A percentile compares a stretch with the other conserved stretches of the same genome.
These are phyloP conservation scores for Castanea mollissima DNA, from an alignment of 306 rosid genomes.

Conservation along the genomic window DNA sequence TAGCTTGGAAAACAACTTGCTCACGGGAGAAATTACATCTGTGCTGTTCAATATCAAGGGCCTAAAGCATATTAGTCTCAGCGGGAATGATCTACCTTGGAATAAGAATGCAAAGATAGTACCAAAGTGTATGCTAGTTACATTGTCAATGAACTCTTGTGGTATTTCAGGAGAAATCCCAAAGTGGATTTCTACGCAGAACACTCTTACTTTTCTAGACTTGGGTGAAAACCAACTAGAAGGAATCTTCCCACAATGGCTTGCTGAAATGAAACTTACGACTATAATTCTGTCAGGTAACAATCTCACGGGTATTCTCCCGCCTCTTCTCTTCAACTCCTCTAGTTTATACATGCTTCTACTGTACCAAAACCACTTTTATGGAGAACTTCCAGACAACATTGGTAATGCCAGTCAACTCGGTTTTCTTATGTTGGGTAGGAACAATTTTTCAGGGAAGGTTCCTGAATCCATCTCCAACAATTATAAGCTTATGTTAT, in stretches of 20 bases:
- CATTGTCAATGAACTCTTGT: slow-evolving; percentile 26
- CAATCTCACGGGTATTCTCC: slow-evolving; percentile 22
- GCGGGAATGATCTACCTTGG: slow-evolving; percentile 19
- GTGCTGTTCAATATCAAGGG: slow-evolving; percentile 20
- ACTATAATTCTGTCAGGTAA: slow-evolving; percentile 28
- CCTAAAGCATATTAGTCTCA: slow-evolving; percentile 10
- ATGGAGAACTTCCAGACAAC: slow-evolving; percentile 25
- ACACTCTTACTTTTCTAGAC: slow-evolving; percentile 7
- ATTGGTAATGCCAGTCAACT: slow-evolving; percentile 20
- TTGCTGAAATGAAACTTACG: slow-evolving; percentile 29
- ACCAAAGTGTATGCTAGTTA: slow-evolving; percentile 15
- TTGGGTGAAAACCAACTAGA: slow-evolving; percentile 29
- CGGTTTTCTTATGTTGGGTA: slow-evolving; percentile 23
- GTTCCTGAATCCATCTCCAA: slow-evolving; percentile 24
- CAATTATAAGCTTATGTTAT: slow-evolving; percentile 21
- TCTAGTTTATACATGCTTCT: not conserved
- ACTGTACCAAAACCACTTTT: slow-evolving; percentile 25
- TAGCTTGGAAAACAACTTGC: slow-evolving; percentile 12
- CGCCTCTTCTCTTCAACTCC: slow-evolving; percentile 26
- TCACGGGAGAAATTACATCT: slow-evolving; percentile 18
- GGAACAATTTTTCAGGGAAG: slow-evolving; percentile 27
- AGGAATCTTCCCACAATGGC: slow-evolving; percentile 29
- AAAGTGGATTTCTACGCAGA: slow-evolving; percentile 27
- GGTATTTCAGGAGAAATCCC: slow-evolving; percentile 30
- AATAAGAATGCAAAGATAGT: slow-evolving; percentile 9